phyloP scores from a whole-genome alignment of 371 early-diverging fungal genomes.

The Batrachochytrium dendrobatidis region DNA sequence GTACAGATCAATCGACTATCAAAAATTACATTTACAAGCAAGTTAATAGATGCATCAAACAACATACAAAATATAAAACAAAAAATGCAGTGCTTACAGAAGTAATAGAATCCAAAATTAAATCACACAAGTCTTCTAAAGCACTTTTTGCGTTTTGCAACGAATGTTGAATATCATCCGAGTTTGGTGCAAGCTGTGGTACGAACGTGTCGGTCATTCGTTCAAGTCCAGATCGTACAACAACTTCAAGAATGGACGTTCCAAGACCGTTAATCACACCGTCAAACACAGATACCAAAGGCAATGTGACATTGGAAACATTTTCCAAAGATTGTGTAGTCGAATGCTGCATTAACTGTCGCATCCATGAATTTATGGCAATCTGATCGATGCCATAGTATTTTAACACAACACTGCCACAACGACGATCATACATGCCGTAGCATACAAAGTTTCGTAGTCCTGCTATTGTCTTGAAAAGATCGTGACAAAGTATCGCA shows the following conservation, averaged over 20 bases:
- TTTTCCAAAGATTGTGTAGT: neutral
- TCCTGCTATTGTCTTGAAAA: conserved; percentile 5
- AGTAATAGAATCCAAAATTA: conserved; percentile 12
- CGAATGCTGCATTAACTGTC: neutral
- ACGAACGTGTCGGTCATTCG: neutral
- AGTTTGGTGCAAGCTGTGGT: conserved; percentile 2
- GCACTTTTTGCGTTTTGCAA: conserved; percentile 7
- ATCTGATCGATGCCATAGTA: conserved; percentile 17
- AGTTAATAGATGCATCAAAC: too few relatives aligned
- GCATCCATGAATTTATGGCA: neutral
- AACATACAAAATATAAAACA: too few relatives aligned
- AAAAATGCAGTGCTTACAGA: conserved; percentile 11
- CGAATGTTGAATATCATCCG: conserved; percentile 3
- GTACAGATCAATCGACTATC: conserved; percentile 22
- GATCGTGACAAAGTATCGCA: neutral
- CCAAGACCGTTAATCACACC: conserved; percentile 15
- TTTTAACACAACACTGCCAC: conserved; percentile 7
- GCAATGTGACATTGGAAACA: neutral
- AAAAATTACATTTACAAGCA: neutral
- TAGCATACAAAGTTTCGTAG: neutral
- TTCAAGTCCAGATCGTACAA: conserved; percentile 10
- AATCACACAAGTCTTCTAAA: conserved; percentile 8
- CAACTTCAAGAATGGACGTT: conserved; percentile 3
- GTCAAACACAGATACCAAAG: conserved; percentile 15
- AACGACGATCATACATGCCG: conserved; percentile 6